phyloP scores from a whole-genome alignment of 1,139 yeast genomes.

The Scheffersomyces parashehatae region DNA sequence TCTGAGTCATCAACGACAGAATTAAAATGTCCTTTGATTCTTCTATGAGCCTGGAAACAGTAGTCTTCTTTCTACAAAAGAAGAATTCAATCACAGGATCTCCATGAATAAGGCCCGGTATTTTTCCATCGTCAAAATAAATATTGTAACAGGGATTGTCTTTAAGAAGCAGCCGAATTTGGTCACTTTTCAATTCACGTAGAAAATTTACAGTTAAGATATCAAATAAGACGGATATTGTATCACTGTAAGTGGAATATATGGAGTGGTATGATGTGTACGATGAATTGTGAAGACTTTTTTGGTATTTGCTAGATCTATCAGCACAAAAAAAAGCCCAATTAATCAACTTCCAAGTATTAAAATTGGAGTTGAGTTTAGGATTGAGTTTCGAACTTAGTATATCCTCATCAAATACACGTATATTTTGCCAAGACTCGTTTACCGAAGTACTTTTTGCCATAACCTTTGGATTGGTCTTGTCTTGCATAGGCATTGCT shows the following conservation, averaged over 20 bases:
- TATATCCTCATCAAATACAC: conserved; percentile 33
- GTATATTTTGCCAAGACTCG: conserved; percentile 14
- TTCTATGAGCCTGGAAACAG: background rate
- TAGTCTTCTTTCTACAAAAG: background rate
- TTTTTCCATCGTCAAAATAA: no score
- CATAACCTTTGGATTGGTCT: background rate
- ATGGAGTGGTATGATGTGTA: conserved; percentile 24
- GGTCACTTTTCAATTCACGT: conserved; percentile 8
- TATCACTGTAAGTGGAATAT: conserved; percentile 20
- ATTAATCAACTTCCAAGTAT: conserved; percentile 32
- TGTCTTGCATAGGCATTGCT: background rate
- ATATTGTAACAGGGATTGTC: no score
- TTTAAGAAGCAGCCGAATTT: conserved; percentile 1
- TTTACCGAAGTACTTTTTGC: no score
- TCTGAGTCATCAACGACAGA: conserved; percentile 17
- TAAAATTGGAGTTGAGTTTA: conserved; percentile 17
- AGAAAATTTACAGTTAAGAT: conserved; percentile 21
- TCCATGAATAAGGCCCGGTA: background rate
- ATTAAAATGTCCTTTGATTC: conserved; percentile 8
- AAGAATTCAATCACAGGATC: conserved; percentile 2
- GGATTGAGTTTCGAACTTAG: conserved; percentile 27
- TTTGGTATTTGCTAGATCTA: conserved; percentile 20
- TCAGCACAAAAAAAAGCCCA: conserved; percentile 42
- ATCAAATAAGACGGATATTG: conserved; percentile 22
- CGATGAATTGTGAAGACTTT: conserved; percentile 15